Evolutionary conservation across 2,329 filamentous ascomycete species (phyloP), one percentile per base, ranked within the genome.

Genomic region (Arthrobotrys megalospora): DNA sequence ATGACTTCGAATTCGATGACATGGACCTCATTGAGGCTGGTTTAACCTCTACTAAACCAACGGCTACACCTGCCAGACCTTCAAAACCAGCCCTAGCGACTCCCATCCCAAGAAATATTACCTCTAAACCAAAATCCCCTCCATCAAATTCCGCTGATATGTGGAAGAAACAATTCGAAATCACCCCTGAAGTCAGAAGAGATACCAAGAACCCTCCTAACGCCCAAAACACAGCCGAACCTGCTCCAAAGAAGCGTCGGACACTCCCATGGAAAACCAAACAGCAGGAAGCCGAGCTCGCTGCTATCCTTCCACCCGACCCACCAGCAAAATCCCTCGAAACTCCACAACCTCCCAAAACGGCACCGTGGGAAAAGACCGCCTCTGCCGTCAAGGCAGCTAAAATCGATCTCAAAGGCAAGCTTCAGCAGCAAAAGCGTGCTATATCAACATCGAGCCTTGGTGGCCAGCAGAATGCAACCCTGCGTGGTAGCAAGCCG

Each of bases 321-420:
- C 64, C 60, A 41, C 41, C 41, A 21, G 6, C 21, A 28, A 70
- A 70, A 45, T 21, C 60, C 0, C 7, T 58, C 16, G 38, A 63
- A 69, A 76, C 78, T 79, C 34, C 76, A 58, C 71, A 82, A 80
- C 60, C 82, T 81, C 81, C 82, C 82, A 32, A 82, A 80, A 36
- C 80, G 38, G 63, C 82, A 73, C 87, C 87, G 0, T 96, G 92
- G 92, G 91, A 96, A 81, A 90, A 90, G 14, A 91, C 91, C 0
- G 89, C 90, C 14, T 94, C 91, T 81, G 90, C 89, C 0, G 85
- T 95, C 45, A 93, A 95, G 82, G 91, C 67, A 7, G 67, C 75
- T 11, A 71, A 72, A n/a, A n/a, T 67, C 0, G 75, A 71, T 16
- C 55, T 78, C 45, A 78, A 78, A 52, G 75, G 75, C 21, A 78